A percentile compares a stretch with the other conserved stretches of the same genome.
Evolutionary conservation across 2,329 filamentous ascomycete genomes (phyloP).

Genomic region (Hypoxylon sp.): DNA sequence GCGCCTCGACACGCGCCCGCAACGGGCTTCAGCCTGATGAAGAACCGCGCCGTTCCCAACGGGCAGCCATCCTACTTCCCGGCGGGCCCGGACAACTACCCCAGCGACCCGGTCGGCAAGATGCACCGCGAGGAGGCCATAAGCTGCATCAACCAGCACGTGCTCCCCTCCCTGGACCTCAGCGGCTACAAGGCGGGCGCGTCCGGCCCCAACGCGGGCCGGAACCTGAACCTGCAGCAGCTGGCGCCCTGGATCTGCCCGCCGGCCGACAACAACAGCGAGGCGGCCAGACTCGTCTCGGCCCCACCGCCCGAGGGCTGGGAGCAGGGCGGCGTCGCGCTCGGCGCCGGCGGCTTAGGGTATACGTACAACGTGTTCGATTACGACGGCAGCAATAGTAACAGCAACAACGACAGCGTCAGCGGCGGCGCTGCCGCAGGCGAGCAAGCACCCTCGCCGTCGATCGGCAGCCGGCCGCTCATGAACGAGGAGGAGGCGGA

Average conservation of each 20-base stretch:
- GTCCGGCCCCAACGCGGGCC: constrained; percentile 54
- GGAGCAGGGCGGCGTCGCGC: constrained; percentile 10
- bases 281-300: constrained; percentile 46
- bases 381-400: constrained; percentile 45
- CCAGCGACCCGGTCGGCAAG: constrained; percentile 68
- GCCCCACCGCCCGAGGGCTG: constrained; percentile 39
- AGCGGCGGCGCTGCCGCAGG: constrained; percentile 22
- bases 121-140: constrained; percentile 72
- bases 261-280: constrained; percentile 51
- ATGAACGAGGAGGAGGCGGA: constrained; percentile 72
- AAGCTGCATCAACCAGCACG: constrained; percentile 74
- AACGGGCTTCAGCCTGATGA: constrained; percentile 68
- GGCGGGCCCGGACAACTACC: constrained; percentile 53
- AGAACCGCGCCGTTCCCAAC: constrained; percentile 70
- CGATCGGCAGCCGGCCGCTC: constrained; percentile 60
- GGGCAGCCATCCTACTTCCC: constrained; percentile 70
- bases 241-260: constrained; percentile 66
- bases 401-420: constrained; percentile 44
- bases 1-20: constrained; percentile 62
- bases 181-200: constrained; percentile 53
- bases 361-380: constrained; percentile 20
- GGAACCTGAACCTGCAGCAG: constrained; percentile 60
- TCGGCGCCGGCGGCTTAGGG: constrained; percentile 3
- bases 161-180: constrained; percentile 66
- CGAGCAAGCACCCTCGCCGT: constrained; percentile 37